These are phyloP conservation scores for Venturia effusa DNA, from an alignment of 2,329 filamentous ascomycete genomes.

Conservation along the genomic window DNA sequence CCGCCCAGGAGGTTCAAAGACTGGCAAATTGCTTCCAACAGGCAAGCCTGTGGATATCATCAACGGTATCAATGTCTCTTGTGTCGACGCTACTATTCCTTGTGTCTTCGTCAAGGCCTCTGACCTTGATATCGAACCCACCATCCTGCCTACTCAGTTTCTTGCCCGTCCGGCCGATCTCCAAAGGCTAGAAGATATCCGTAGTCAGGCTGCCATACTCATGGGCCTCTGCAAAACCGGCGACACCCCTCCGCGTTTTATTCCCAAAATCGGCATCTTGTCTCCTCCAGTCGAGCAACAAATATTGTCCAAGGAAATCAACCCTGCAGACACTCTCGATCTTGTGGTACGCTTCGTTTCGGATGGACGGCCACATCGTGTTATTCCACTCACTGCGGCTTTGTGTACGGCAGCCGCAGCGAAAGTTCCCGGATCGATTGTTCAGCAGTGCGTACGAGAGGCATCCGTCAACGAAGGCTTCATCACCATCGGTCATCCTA, in stretches of 20 bases:
- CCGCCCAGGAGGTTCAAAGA: slow-evolving; percentile 52
- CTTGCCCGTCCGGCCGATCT: slow-evolving; percentile 39
- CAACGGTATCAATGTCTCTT: slow-evolving; percentile 40
- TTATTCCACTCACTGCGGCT: slow-evolving; percentile 32
- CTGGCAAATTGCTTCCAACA: slow-evolving; percentile 50
- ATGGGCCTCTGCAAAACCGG: slow-evolving; percentile 48
- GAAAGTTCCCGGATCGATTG: slow-evolving; percentile 25
- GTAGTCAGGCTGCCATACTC: slow-evolving; percentile 43
- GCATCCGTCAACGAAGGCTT: slow-evolving; percentile 18
- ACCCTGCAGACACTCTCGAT: slow-evolving; percentile 24
- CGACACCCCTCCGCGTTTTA: slow-evolving; percentile 39
- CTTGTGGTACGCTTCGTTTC: slow-evolving; percentile 34
- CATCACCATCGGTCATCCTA: slow-evolving; percentile 30
- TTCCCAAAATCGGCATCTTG: slow-evolving; percentile 54
- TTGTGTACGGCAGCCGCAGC: slow-evolving; percentile 32
- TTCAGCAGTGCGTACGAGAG: slow-evolving; percentile 21
- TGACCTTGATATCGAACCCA: slow-evolving; percentile 40
- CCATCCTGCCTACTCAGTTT: slow-evolving; percentile 44
- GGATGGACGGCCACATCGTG: slow-evolving; percentile 32
- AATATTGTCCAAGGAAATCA: slow-evolving; percentile 28
- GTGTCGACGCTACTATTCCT: slow-evolving; percentile 55
- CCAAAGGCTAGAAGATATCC: slow-evolving; percentile 45
- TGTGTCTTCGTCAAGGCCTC: slow-evolving; percentile 49
- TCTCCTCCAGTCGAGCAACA: slow-evolving; percentile 28
- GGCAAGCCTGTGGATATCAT: slow-evolving; percentile 44